Evolutionary conservation across 495 filamentous ascomycete genomes (phyloP).

Genomic region (Penicillium angulare): DNA sequence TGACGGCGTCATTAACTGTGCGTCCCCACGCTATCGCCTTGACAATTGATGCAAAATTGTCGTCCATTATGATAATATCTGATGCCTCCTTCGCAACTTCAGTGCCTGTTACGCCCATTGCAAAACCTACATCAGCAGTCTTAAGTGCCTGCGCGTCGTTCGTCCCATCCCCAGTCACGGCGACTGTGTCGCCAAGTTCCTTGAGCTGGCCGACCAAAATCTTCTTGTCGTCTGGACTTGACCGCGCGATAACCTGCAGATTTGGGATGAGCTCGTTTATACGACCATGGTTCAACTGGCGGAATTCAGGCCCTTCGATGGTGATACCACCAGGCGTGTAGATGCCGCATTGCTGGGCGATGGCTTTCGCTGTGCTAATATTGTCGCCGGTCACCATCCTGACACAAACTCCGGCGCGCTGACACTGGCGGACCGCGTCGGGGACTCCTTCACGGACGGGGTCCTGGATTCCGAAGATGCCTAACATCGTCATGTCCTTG

Average conservation of each 20-base stretch:
- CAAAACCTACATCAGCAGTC: constrained; percentile 85
- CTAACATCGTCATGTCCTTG: constrained; percentile 72
- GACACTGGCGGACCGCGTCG: constrained; percentile 72
- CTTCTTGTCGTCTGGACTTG: constrained; percentile 81
- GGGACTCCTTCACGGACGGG: constrained; percentile 75
- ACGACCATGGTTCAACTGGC: constrained; percentile 60
- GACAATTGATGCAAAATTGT: constrained; percentile 89
- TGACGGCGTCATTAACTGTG: constrained; percentile 83
- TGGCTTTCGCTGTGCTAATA: constrained; percentile 76
- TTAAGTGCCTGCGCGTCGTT: constrained; percentile 90
- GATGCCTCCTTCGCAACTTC: constrained; percentile 95
- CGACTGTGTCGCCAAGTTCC: constrained; percentile 84
- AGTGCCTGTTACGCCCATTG: constrained; percentile 88
- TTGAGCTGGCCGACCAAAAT: constrained; percentile 77
- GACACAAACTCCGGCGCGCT: constrained; percentile 77
- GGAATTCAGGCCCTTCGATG: constrained; percentile 81
- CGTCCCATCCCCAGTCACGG: constrained; percentile 90
- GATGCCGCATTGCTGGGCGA: constrained; percentile 82
- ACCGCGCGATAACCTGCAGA: constrained; percentile 81
- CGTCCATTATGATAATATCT: constrained; percentile 91
- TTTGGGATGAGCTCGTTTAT: constrained; percentile 71
- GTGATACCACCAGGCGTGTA: constrained; percentile 70
- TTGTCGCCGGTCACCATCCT: constrained; percentile 95
- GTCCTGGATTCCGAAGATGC: constrained; percentile 85
- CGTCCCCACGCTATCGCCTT: constrained; percentile 87